phyloP scores from a whole-genome alignment of 1,284 basidiomycete species.

The Sanghuangporus weigelae region DNA sequence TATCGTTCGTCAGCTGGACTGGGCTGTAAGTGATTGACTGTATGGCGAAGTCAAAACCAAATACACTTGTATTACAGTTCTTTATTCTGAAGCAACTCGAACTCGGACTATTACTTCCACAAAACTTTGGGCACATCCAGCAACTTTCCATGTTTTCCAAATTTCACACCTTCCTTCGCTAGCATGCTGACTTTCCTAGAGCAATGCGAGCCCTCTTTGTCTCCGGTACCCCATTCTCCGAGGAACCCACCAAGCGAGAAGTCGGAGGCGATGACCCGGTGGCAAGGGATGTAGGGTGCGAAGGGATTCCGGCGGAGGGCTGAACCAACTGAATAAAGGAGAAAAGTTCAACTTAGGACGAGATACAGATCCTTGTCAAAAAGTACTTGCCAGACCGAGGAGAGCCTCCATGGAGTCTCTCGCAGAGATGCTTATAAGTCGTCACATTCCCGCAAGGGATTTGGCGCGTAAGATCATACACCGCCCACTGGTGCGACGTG shows the following conservation, averaged over 20 bases:
- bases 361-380: not conserved
- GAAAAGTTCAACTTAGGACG: not conserved
- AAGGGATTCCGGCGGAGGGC: conserved; percentile 61
- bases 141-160: conserved; percentile 40
- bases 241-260: conserved; percentile 54
- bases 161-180: conserved; percentile 43
- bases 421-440: conserved; percentile 52
- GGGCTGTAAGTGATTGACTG: not conserved
- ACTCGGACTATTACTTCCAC: not conserved
- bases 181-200: conserved; percentile 43
- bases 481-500: conserved; percentile 52
- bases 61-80: no score
- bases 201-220: conserved; percentile 27
- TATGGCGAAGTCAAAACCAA: not conserved
- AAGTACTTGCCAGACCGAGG: conserved; percentile 47
- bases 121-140: conserved; percentile 12
- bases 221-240: conserved; percentile 50
- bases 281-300: conserved; percentile 58
- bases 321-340: conserved; percentile 41
- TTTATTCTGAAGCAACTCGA: no score
- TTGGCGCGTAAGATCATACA: conserved; percentile 46
- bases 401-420: conserved; percentile 44
- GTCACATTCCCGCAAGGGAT: conserved; percentile 49
- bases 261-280: conserved; percentile 57
- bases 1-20: not conserved